phyloP scores from a whole-genome alignment of 1,139 yeast genomes.

The Saccharomycopsis hybrid region DNA sequence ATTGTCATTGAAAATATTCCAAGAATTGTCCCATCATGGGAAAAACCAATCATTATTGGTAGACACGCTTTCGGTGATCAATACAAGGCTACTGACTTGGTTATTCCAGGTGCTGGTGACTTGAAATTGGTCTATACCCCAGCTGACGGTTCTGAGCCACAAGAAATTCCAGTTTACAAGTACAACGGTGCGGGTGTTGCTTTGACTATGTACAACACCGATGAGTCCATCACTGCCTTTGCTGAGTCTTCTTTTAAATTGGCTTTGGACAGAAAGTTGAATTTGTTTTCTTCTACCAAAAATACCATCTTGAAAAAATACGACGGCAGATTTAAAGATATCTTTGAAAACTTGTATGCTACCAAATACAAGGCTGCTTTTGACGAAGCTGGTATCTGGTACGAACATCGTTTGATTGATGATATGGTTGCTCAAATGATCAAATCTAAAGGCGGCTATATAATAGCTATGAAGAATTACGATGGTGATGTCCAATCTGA shows the following conservation, averaged over 20 bases:
- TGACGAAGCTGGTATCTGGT: slow-evolving; percentile 79
- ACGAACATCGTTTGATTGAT: slow-evolving; percentile 92
- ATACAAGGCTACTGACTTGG: slow-evolving; percentile 85
- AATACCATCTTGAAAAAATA: slow-evolving; percentile 89
- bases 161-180: slow-evolving; percentile 59
- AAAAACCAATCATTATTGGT: slow-evolving; percentile 90
- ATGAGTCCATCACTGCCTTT: slow-evolving; percentile 80
- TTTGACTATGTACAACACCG: slow-evolving; percentile 92
- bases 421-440: slow-evolving; percentile 99
- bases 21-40: slow-evolving; percentile 88
- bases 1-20: slow-evolving; percentile 88
- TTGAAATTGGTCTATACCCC: slow-evolving; percentile 78
- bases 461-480: slow-evolving; percentile 92
- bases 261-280: slow-evolving; percentile 72
- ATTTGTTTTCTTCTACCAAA: slow-evolving; percentile 82
- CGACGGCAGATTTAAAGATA: slow-evolving; percentile 93
- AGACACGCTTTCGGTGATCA: slow-evolving; percentile 98
- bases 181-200: slow-evolving; percentile 81
- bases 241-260: slow-evolving; percentile 89
- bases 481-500: slow-evolving; percentile 98
- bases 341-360: slow-evolving; percentile 77
- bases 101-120: slow-evolving; percentile 73
- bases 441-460: slow-evolving; percentile 90
- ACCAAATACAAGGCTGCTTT: slow-evolving; percentile 60
- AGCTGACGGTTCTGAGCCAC: slow-evolving; percentile 49